A percentile compares a stretch with the other conserved stretches of the same genome.
Conservation (phyloP, 495 filamentous ascomycete genomes). For the Choiromyces venosus region DNA sequence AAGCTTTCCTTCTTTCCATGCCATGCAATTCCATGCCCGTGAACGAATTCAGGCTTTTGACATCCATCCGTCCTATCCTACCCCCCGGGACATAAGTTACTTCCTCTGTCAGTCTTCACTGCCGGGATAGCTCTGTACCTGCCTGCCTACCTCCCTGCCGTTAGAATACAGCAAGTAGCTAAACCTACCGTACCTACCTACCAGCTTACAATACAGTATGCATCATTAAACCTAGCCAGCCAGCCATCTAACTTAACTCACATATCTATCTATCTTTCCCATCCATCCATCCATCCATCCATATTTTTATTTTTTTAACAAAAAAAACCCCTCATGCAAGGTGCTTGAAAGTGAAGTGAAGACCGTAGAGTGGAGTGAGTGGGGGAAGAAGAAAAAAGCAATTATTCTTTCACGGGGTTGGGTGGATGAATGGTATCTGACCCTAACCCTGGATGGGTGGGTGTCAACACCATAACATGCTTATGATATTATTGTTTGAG, state of each 20-base stretch:
- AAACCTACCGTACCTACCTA: background rate
- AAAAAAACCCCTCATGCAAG: background rate
- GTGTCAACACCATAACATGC: background rate
- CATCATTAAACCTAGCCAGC: too few species aligned
- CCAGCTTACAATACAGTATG: background rate
- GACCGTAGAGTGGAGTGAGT: too few species aligned
- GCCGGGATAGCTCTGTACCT: background rate
- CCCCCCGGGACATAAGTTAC: too few species aligned
- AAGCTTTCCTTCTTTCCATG: background rate
- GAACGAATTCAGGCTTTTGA: background rate
- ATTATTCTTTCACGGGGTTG: background rate
- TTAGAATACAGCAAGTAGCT: background rate
- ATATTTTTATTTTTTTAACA: background rate
- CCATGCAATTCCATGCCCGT: background rate
- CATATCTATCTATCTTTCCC: too few species aligned
- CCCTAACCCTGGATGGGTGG: background rate
- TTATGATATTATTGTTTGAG: too few species aligned
- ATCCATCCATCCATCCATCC: too few species aligned
- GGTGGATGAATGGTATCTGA: too few species aligned
- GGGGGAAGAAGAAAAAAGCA: too few species aligned
- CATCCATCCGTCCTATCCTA: too few species aligned
- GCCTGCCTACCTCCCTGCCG: slow-evolving; percentile 2
- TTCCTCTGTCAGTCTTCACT: background rate
- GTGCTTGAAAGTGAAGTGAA: background rate
- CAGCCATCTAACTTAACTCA: too few species aligned